Base-by-base conservation (phyloP, 129 eudicot species). In the Helianthus tuberosus region DNA sequence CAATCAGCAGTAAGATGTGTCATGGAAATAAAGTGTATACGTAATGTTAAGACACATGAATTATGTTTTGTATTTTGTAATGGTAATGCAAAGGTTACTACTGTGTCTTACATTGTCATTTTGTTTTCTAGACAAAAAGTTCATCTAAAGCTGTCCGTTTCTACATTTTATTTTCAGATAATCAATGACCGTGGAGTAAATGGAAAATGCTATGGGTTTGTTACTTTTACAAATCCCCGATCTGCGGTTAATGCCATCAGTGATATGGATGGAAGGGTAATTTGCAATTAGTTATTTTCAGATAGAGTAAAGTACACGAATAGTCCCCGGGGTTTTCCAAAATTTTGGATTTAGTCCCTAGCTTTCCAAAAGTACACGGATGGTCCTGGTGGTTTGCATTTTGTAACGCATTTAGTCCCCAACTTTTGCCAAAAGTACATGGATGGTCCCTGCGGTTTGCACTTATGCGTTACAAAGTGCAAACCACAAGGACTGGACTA, bases 261-360 rank as follows among this genome's bases (percentile, higher is more conserved):
- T 54, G 96, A 86, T 51, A 90, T 94, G 98, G 83, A 94, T 39
- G 97, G 97, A 69, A 79, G 85, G 97, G 98, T 93, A 79, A 79
- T 81, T 63, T 64, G 73, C 54, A 17, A 50, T 53, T 77, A 5
- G 6, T 75, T 10, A 68, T 23, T 13, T 44, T 9, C 6, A 11
- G 35, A 66, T 80, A 53, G 23, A 20, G 23, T 20, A 20, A 20
- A 20, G 23, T 20, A 20, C 23, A 20, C 0, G 23, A 20, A 20
- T 20, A 20, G 23, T 20, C 23, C 23, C 23, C 23, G 23, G 23
- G 23, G 23, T 20, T 20, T 20, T 20, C 23, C 23, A 20, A 20
- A 20, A 20, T 20, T 20, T 20, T 20, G 23, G 23, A 20, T 20
- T 20, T 20, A 20, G 23, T 20, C 23, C 23, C 23, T 20, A 20